Base-by-base conservation (phyloP, 2,329 filamentous ascomycete species). In the Coleophoma cylindrospora region DNA sequence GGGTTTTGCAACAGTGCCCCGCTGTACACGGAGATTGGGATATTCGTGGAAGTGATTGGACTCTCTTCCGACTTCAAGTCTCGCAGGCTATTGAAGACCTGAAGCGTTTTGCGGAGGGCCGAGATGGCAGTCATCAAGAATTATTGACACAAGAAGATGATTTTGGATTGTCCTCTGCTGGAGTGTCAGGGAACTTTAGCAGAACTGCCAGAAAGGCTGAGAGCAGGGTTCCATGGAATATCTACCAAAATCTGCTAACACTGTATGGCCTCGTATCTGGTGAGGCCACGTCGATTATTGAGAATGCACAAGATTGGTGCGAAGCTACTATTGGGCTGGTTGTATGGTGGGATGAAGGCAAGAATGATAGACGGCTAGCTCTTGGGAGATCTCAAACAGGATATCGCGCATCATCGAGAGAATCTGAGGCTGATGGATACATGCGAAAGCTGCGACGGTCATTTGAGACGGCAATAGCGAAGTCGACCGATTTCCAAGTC, bases 291-390 rank as follows among this genome's bases (percentile, higher is more conserved):
- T 84, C 90, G 17, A 89, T 96, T 47, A 73, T 95, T 53, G 80
- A 84, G 43, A 81, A 84, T 41, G 82, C 91, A 1, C 84, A 92
- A 62, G 91, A 96, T 67, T 97, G 92, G 92, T 83, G 92, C 47
- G 92, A 97, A 71, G 91, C 90, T 0, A 87, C 86, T 0, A 71
- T 96, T 52, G 88, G 86, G 2, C 72, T 97, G 45, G 84, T 91
- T 33, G 84, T 87, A 6, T 97, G 92, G 92, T 96, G 91, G 91
- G 86, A 95, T 63, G 89, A 94, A 53, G 80, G 81, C n/a, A 80
- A 83, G 52, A 77, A 84, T 10, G 72, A 75, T 45, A 57, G 57
- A 47, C 60, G 56, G 38, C 40, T 61, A 40, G 55, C 60, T 40
- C 51, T 58, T 21, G 56, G 61, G 22, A 55, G 55, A 45, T 63